A percentile compares a stretch with the other conserved stretches of the same genome.
Evolutionary conservation across 495 filamentous ascomycete species (phyloP).

Genomic region (Lasiosphaeria miniovina): DNA sequence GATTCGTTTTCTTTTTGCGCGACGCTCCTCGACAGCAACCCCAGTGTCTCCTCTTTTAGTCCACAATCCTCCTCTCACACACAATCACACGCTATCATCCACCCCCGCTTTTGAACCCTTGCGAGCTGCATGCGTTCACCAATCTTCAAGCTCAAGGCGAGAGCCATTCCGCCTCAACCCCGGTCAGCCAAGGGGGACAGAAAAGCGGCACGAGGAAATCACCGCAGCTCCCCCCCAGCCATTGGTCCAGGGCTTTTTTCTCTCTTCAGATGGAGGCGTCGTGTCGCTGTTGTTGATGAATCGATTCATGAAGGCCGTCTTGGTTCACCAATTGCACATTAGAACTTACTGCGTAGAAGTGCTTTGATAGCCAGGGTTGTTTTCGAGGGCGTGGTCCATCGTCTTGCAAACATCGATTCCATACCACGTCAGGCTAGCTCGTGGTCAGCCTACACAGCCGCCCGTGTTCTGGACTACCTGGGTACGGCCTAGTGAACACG

Average conservation of each 20-base stretch:
- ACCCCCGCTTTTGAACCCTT: slow-evolving; percentile 36
- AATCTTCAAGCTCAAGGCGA: slow-evolving; percentile 22
- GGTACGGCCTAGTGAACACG: slow-evolving; percentile 3
- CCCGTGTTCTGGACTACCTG: not conserved
- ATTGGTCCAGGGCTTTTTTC: no score
- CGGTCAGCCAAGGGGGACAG: slow-evolving; percentile 21
- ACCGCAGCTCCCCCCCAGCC: not conserved
- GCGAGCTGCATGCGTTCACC: slow-evolving; percentile 21
- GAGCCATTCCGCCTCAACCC: slow-evolving; percentile 19
- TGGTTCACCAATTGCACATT: no score
- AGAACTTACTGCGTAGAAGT: no score
- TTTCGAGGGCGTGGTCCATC: no score
- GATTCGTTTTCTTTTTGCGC: not conserved
- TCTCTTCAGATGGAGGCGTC: not conserved
- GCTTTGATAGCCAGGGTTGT: no score
- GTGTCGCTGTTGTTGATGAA: no score
- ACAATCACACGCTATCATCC: slow-evolving; percentile 39
- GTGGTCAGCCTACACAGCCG: not conserved
- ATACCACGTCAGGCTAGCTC: slow-evolving; percentile 12
- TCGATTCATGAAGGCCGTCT: no score
- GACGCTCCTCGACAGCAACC: not conserved
- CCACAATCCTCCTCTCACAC: slow-evolving; percentile 26
- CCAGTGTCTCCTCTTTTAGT: slow-evolving; percentile 19
- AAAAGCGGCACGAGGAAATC: slow-evolving; percentile 22
- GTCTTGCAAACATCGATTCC: not conserved